Conservation (phyloP, 2,329 filamentous ascomycete species). For the Chaetomiaceae sp. region DNA sequence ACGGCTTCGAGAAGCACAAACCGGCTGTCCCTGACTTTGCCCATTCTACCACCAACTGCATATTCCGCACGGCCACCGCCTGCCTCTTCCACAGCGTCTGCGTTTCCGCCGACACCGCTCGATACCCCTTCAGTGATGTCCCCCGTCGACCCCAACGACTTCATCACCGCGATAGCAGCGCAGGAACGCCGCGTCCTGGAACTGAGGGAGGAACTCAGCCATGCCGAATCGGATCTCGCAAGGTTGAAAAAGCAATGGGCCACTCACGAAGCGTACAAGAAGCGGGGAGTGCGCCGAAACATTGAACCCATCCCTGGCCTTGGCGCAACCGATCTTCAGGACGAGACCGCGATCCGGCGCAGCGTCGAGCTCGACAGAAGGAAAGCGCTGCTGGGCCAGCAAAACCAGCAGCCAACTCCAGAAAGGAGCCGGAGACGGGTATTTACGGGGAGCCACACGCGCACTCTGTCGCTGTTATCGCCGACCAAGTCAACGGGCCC, state of each 20-base stretch:
- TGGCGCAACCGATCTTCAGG: slow-evolving; percentile 25
- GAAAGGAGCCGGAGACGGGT: slow-evolving; percentile 53
- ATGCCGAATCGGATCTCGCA: slow-evolving; percentile 72
- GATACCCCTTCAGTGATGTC: slow-evolving; percentile 41
- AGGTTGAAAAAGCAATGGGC: slow-evolving; percentile 82
- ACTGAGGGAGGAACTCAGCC: slow-evolving; percentile 80
- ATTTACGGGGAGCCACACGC: slow-evolving; percentile 62
- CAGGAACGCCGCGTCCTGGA: slow-evolving; percentile 91
- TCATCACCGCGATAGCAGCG: slow-evolving; percentile 84
- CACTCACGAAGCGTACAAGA: slow-evolving; percentile 69
- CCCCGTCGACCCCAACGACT: slow-evolving; percentile 56
- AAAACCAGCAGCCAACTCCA: slow-evolving; percentile 38
- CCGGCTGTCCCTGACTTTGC: slow-evolving; percentile 57
- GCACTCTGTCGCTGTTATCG: slow-evolving; percentile 77
- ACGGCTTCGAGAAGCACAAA: slow-evolving; percentile 52
- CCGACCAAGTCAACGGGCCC: slow-evolving; percentile 48
- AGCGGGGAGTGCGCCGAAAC: slow-evolving; percentile 64
- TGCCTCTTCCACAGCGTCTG: slow-evolving; percentile 38
- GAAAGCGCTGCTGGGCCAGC: slow-evolving; percentile 56
- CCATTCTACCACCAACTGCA: slow-evolving; percentile 53
- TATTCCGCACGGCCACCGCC: slow-evolving; percentile 50
- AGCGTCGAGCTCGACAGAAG: slow-evolving; percentile 67
- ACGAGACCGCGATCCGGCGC: slow-evolving; percentile 37
- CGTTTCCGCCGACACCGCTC: slow-evolving; percentile 49
- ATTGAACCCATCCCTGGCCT: slow-evolving; percentile 54